These are phyloP conservation scores for Aspergillus nidulans DNA, from an alignment of 495 filamentous ascomycete genomes.

Conservation along the genomic window DNA sequence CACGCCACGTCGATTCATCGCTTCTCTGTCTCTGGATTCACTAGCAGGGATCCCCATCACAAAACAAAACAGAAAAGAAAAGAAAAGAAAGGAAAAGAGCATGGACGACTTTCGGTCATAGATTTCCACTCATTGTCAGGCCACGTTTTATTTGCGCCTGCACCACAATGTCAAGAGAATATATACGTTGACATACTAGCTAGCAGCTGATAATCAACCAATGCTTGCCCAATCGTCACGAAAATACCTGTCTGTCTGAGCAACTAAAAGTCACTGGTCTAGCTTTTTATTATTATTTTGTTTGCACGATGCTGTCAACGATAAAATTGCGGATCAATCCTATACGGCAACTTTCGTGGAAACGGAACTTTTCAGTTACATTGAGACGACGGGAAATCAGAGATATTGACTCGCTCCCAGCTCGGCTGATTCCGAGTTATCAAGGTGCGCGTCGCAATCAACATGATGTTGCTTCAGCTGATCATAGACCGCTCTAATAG, in stretches of 20 bases:
- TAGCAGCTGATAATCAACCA: neutral
- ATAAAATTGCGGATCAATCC: neutral
- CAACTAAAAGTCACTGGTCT: too few species aligned
- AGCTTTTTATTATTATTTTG: too few species aligned
- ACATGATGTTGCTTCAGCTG: neutral
- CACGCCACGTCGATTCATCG: too few species aligned
- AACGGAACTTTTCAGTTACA: slow-evolving; percentile 39
- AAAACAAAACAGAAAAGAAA: neutral
- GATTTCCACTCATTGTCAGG: neutral
- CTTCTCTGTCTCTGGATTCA: too few species aligned
- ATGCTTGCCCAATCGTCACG: neutral
- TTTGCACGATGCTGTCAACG: slow-evolving; percentile 13
- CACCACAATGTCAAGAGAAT: neutral
- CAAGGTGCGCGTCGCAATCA: slow-evolving; percentile 41
- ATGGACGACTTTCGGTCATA: neutral
- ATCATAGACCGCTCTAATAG: slow-evolving; percentile 27
- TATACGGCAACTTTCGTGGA: slow-evolving; percentile 4
- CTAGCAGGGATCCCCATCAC: neutral
- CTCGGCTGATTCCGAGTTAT: slow-evolving; percentile 44
- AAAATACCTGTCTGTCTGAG: too few species aligned
- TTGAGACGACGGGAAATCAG: slow-evolving; percentile 33
- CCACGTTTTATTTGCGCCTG: neutral
- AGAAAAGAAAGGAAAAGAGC: too few species aligned
- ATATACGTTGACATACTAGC: neutral
- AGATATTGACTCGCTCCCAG: slow-evolving; percentile 38